Evolutionary conservation across 768 basidiomycete species (phyloP), one percentile per base, ranked within the genome.

Genomic region (Suillus hirtellus): DNA sequence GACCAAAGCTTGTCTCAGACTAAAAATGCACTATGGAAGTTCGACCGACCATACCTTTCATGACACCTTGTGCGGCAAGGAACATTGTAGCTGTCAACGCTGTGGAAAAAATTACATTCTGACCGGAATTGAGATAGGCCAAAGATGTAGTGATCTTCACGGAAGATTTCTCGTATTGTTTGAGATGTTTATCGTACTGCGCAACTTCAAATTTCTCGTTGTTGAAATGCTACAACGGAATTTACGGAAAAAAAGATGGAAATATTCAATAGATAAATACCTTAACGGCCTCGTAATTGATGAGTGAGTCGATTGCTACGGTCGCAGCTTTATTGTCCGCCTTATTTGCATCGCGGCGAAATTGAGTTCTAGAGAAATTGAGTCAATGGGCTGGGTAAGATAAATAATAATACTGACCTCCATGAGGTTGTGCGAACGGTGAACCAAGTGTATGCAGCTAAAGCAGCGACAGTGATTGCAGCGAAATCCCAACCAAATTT

Each of bases 211-310:
- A 93, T 62, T 84, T 85, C 74, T 99, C 97, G 72, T 99, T 99
- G 80, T 97, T 98, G 83, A 99, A 99, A 71, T 96, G 89, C 95
- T 96, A 75, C 52, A 65, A 64, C 65, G 34, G 59, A 38, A 60
- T 54, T 58, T 60, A 59, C 64, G 6, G 6, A 12, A 61, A 55
- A 55, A 21, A 27, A 9, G 44, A 59, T 53, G 24, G 44, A 10
- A 52, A 47, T 19, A 52, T 19, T 9, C 31, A 4, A 63, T 35
- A 60, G 40, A 15, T 17, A 21, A 76, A 37, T 65, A 95, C 96
- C 84, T 99, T 99, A 70, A 99, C 97, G 3, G 97, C 97, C 73
- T 99, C 97, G 70, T 94, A 99, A 72, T 99, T 99, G 74, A 99
- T 96, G 50, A 99, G 79, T 0, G 96, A 93, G 72, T 99, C 97